Percentiles rank a stretch among this genome's conserved stretches.
These are phyloP conservation scores for Prunus campanulata DNA, from an alignment of 306 rosid species.

Conservation along the genomic window DNA sequence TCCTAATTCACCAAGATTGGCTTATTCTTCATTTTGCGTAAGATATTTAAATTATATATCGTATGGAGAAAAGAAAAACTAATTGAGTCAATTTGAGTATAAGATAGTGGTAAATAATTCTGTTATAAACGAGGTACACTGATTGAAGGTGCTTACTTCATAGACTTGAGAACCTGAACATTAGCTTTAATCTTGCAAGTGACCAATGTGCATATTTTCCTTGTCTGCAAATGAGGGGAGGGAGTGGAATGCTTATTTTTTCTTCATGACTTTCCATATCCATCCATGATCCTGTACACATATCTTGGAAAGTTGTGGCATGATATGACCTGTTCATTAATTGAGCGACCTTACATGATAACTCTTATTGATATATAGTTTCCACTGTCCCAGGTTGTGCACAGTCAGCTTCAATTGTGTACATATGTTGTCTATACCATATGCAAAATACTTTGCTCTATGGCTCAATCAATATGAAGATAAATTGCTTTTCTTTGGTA, in stretches of 20 bases:
- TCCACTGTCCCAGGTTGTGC: neutral
- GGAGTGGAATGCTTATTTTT: neutral
- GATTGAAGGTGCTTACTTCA: neutral
- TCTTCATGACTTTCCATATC: neutral
- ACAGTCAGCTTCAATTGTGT: neutral
- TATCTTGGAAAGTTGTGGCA: neutral
- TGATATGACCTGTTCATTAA: neutral
- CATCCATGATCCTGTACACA: neutral
- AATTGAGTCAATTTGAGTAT: neutral
- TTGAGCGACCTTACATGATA: neutral
- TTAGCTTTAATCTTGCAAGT: neutral
- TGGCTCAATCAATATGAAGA: neutral
- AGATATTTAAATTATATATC: too few relatives aligned
- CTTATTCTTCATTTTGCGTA: neutral
- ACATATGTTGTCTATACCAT: neutral
- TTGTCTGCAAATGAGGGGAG: neutral
- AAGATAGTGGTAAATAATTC: neutral
- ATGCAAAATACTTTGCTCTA: conserved; percentile 15
- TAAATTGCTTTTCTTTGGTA: neutral
- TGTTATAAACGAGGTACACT: neutral
- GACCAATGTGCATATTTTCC: neutral
- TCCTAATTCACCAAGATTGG: neutral
- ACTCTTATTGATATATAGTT: neutral
- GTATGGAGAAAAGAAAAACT: neutral
- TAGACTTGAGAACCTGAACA: neutral